Evolutionary conservation across 768 basidiomycete genomes (phyloP), one percentile per base, ranked within the genome.

Genomic region (Cytidiella melzeri): DNA sequence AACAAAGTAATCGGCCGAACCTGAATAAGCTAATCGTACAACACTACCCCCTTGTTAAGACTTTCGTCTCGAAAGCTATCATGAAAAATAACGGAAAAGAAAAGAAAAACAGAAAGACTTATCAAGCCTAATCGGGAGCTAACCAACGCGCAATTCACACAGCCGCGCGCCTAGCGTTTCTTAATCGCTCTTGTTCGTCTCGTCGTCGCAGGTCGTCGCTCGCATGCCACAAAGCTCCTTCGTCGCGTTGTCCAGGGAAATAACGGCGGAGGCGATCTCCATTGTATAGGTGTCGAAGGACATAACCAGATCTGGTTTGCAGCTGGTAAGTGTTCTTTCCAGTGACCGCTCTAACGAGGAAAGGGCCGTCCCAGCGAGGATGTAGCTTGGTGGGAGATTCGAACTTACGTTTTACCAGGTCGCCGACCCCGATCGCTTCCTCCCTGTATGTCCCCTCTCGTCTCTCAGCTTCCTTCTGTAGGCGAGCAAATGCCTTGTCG

Each of bases 311-410:
- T 15, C 30, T 34, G 18, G 59, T 60, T 43, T 47, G 51, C 11
- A 57, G 52, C 51, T 57, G 59, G 50, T 60, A 57, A 44, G 59
- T 60, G 41, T 57, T 60, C 39, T 53, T 53, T 21, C 54, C 46
- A 4, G 57, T 52, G n/a, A 47, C 18, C 34, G 45, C 45, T 20
- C 47, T 44, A 18, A 52, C 39, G n/a, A 52, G 41, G 53, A 60
- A 60, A 0, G 58, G 58, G 6, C 58, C 58, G 42, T 60, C 58
- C 58, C 58, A 60, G 18, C 54, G 50, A 1, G 56, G 56, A 46
- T 60, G 58, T 10, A 60, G 23, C 53, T 60, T 60, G 10, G 57
- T 45, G 19, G 51, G 44, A 39, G 50, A 39, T 41, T 52, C 47
- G 21, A 49, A 34, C 30, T 34, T 34, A 34, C 30, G 30, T 34